Conservation (phyloP, 2,329 filamentous ascomycete species). For the Neoascochyta sp. region DNA sequence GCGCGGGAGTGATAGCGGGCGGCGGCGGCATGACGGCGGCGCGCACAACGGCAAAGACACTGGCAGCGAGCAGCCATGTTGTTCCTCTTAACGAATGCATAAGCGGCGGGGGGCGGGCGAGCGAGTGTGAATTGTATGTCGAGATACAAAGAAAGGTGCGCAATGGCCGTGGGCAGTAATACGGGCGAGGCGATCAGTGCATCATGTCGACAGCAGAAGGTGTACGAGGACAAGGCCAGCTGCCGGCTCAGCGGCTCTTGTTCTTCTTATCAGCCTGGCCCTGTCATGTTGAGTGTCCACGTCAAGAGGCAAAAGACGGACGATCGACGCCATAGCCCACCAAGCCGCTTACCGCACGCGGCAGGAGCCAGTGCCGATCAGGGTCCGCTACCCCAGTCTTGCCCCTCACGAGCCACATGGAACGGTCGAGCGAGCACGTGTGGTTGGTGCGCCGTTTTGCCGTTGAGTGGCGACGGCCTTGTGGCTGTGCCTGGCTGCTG, state of each 20-base stretch:
- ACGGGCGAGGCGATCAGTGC: constrained; percentile 14
- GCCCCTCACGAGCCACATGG: constrained; percentile 30
- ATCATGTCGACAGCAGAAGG: constrained; percentile 10
- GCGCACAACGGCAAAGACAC: constrained; percentile 9
- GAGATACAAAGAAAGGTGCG: constrained; percentile 5
- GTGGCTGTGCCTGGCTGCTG: constrained; percentile 10
- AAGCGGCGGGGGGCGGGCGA: constrained; percentile 8
- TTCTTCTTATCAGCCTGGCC: constrained; percentile 5
- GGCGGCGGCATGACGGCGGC: constrained; percentile 11
- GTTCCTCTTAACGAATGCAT: constrained; percentile 26
- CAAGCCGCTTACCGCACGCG: constrained; percentile 10
- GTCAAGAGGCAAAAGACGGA: constrained; percentile 18
- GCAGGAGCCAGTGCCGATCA: constrained; percentile 21
- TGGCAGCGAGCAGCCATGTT: constrained; percentile 10
- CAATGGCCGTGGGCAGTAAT: constrained; percentile 5
- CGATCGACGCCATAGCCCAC: constrained; percentile 23
- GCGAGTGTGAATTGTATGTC: constrained; percentile 11
- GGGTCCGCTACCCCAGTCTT: constrained; percentile 19
- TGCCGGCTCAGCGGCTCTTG: constrained; percentile 9
- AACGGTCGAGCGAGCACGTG: constrained; percentile 4
- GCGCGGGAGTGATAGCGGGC: constrained; percentile 30
- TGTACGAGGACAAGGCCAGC: constrained; percentile 4
- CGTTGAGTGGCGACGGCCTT: constrained; percentile 5
- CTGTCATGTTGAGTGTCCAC: constrained; percentile 14
- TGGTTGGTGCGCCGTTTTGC: constrained; percentile 1